These are phyloP conservation scores for Tilletia setariae DNA, from an alignment of 1,284 basidiomycete genomes.

Conservation along the genomic window DNA sequence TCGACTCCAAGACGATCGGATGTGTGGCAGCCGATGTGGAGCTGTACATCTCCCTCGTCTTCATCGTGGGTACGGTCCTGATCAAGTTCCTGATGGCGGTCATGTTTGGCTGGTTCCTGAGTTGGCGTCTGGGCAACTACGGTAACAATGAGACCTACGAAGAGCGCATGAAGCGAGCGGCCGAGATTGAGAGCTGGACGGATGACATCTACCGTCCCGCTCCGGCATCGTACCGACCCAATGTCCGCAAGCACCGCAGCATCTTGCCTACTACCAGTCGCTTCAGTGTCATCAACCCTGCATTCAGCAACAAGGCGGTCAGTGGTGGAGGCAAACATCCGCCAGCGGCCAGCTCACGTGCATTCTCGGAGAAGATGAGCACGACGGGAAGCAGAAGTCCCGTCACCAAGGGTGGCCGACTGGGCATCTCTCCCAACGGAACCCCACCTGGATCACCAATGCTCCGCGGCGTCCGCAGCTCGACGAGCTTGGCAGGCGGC, in stretches of 20 bases:
- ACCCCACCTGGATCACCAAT: conserved; percentile 74
- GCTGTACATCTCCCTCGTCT: conserved; percentile 88
- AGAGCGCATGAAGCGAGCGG: conserved; percentile 83
- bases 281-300: conserved; percentile 57
- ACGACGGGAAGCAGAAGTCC: conserved; percentile 19
- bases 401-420: conserved; percentile 21
- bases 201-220: conserved; percentile 93
- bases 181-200: conserved; percentile 93
- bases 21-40: conserved; percentile 93
- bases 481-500: conserved; percentile 65
- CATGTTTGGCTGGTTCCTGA: conserved; percentile 94
- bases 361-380: conserved; percentile 18
- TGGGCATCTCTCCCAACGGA: conserved; percentile 40
- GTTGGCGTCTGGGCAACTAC: conserved; percentile 89
- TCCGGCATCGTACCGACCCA: conserved; percentile 85
- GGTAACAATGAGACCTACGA: conserved; percentile 81
- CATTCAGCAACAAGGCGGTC: conserved; percentile 13
- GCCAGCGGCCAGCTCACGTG: conserved; percentile 17
- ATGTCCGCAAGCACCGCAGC: conserved; percentile 67
- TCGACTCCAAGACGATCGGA: conserved; percentile 89
- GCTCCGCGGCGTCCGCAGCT: conserved; percentile 73
- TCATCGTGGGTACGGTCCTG: conserved; percentile 93
- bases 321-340: conserved; percentile 18
- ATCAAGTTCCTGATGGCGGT: conserved; percentile 97
- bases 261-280: conserved; percentile 63